Percentiles rank a stretch among this genome's conserved stretches.
These are phyloP conservation scores for Hirsutella rhossiliensis DNA, from an alignment of 2,329 filamentous ascomycete genomes.

Conservation along the genomic window DNA sequence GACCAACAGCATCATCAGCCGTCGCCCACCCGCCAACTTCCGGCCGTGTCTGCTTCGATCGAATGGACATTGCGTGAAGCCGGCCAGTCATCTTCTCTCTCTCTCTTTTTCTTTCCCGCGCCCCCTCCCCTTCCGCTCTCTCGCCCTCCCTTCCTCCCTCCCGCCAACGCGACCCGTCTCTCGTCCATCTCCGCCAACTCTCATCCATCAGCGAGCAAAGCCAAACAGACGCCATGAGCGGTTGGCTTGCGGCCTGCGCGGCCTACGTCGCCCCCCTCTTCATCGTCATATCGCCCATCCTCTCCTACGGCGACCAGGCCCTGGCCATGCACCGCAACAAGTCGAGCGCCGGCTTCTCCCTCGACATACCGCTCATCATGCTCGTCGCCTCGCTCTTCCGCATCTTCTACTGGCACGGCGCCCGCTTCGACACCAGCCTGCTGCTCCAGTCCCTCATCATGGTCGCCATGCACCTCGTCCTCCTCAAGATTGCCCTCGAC, in stretches of 20 bases:
- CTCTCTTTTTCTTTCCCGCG: neutral
- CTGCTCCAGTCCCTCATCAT: slow-evolving; percentile 55
- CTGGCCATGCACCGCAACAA: slow-evolving; percentile 51
- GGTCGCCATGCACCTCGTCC: slow-evolving; percentile 48
- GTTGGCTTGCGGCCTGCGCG: slow-evolving; percentile 35
- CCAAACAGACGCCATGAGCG: neutral
- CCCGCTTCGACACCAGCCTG: slow-evolving; percentile 50
- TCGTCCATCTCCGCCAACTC: neutral
- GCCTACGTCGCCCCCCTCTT: slow-evolving; percentile 51
- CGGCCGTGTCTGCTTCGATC: neutral
- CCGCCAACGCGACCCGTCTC: neutral
- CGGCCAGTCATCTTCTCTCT: neutral
- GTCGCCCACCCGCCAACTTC: no score
- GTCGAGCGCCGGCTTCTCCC: slow-evolving; percentile 56
- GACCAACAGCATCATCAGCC: no score
- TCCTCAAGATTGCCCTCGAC: slow-evolving; percentile 58
- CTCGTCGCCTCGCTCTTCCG: slow-evolving; percentile 55
- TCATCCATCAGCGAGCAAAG: neutral
- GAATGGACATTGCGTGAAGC: neutral
- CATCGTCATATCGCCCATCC: slow-evolving; percentile 49
- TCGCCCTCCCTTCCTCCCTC: no score
- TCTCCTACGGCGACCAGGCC: slow-evolving; percentile 55
- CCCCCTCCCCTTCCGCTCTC: no score
- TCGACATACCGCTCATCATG: slow-evolving; percentile 64
- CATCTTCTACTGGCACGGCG: slow-evolving; percentile 59